A percentile compares a stretch with the other conserved stretches of the same genome.
Evolutionary conservation across 352 stramenopile genomes (phyloP).

Genomic region (Globisporangium recalcitrans): DNA sequence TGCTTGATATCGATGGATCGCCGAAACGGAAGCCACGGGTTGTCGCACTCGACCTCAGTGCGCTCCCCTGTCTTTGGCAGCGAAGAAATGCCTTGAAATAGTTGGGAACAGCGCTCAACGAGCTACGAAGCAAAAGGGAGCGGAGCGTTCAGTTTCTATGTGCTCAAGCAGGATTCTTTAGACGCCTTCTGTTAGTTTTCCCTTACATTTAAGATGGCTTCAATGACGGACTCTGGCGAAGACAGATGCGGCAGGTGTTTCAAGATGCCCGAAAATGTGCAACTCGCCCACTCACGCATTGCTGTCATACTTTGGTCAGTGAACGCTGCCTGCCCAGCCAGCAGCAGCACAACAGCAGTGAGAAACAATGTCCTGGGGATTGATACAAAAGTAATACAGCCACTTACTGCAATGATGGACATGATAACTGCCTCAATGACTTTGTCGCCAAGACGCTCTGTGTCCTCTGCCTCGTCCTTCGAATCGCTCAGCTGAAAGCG

Average conservation of each 20-base stretch:
- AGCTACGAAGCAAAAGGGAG: background rate
- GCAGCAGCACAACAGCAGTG: background rate
- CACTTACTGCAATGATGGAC: conserved; percentile 21
- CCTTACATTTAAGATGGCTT: conserved; percentile 12
- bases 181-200: background rate
- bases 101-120: background rate
- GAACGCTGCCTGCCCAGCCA: background rate
- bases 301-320: background rate
- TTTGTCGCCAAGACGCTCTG: conserved; percentile 17
- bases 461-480: conserved; percentile 13
- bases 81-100: background rate
- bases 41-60: conserved; percentile 12
- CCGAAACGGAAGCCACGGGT: conserved; percentile 53
- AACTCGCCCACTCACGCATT: background rate
- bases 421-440: conserved; percentile 24
- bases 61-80: background rate
- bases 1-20: conserved; percentile 12
- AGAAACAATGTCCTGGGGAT: background rate
- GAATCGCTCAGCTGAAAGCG: conserved; percentile 1
- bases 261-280: conserved; percentile 7
- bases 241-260: conserved; percentile 1
- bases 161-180: background rate
- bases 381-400: background rate
- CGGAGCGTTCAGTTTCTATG: background rate
- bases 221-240: background rate